Evolutionary conservation across 2,329 filamentous ascomycete genomes (phyloP).

Genomic region (Chaetomium sp.): DNA sequence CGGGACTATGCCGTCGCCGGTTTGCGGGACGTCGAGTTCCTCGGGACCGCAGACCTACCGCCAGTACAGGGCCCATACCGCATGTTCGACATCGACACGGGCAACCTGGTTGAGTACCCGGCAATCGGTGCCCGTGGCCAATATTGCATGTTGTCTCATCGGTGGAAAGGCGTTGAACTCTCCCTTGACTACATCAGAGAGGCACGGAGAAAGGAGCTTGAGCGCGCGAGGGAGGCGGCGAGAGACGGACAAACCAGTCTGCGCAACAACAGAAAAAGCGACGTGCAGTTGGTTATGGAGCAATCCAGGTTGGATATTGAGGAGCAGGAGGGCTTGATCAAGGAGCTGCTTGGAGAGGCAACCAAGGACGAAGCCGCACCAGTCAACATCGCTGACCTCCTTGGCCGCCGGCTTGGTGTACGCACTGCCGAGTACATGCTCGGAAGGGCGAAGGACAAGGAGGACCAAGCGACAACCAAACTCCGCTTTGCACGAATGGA

Average conservation of each 20-base stretch:
- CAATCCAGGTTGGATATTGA: conserved; percentile 28
- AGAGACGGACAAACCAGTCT: not conserved
- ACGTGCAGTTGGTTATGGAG: conserved; percentile 26
- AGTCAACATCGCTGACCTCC: conserved; percentile 15
- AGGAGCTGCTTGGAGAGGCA: conserved; percentile 9
- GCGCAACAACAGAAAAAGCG: conserved; percentile 7
- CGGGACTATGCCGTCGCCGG: conserved; percentile 20
- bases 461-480: conserved; percentile 17
- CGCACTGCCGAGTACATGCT: conserved; percentile 14
- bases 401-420: conserved; percentile 17
- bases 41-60: conserved; percentile 27
- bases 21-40: conserved; percentile 33
- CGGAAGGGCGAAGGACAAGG: conserved; percentile 18
- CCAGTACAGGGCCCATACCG: conserved; percentile 34
- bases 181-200: conserved; percentile 37
- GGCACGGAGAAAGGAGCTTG: conserved; percentile 30
- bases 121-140: conserved; percentile 36
- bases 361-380: not conserved
- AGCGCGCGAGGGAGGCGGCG: conserved; percentile 11
- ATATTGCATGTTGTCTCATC: conserved; percentile 43
- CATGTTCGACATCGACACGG: conserved; percentile 42
- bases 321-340: conserved; percentile 25
- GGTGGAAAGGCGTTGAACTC: conserved; percentile 42
- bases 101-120: conserved; percentile 37
- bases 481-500: conserved; percentile 27